Percentiles rank a stretch among this genome's conserved stretches.
Evolutionary conservation across 2,329 filamentous ascomycete species (phyloP).

Genomic region (Saccharata proteae): DNA sequence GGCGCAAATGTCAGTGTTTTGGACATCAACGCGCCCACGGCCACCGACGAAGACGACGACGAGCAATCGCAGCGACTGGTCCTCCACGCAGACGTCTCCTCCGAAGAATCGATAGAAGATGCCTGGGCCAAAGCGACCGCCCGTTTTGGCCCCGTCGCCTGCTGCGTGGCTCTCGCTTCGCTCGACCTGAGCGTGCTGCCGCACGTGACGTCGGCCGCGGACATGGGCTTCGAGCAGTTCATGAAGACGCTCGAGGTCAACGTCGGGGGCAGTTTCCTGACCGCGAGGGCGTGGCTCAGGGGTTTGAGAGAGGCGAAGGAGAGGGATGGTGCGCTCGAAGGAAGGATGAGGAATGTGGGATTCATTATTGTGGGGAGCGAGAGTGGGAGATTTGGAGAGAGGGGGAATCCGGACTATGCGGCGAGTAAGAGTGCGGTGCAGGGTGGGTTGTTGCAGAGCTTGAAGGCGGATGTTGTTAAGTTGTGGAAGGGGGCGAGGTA

Average conservation of each 20-base stretch:
- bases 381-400: slow-evolving; percentile 32
- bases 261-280: slow-evolving; percentile 24
- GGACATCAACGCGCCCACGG: slow-evolving; percentile 16
- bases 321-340: slow-evolving; percentile 1
- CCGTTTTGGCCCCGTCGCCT: slow-evolving; percentile 25
- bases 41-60: not conserved
- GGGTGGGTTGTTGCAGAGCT: slow-evolving; percentile 28
- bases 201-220: slow-evolving; percentile 23
- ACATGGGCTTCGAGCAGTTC: slow-evolving; percentile 29
- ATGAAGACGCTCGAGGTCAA: slow-evolving; percentile 31
- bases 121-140: slow-evolving; percentile 23
- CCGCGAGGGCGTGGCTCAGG: slow-evolving; percentile 30
- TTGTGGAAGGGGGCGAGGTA: slow-evolving; percentile 21
- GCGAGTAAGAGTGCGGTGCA: slow-evolving; percentile 35
- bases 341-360: slow-evolving; percentile 23
- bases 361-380: slow-evolving; percentile 36
- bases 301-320: slow-evolving; percentile 19
- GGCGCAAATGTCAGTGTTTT: slow-evolving; percentile 30
- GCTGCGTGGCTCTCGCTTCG: slow-evolving; percentile 32
- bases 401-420: slow-evolving; percentile 33
- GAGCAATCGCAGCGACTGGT: slow-evolving; percentile 6
- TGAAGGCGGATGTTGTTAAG: slow-evolving; percentile 29
- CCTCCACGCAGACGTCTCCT: slow-evolving; percentile 24
- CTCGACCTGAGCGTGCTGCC: slow-evolving; percentile 32
- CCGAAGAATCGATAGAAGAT: slow-evolving; percentile 20